phyloP scores from a whole-genome alignment of 139 green algal genomes.

The Auxenochlorella pyrenoidosa region DNA sequence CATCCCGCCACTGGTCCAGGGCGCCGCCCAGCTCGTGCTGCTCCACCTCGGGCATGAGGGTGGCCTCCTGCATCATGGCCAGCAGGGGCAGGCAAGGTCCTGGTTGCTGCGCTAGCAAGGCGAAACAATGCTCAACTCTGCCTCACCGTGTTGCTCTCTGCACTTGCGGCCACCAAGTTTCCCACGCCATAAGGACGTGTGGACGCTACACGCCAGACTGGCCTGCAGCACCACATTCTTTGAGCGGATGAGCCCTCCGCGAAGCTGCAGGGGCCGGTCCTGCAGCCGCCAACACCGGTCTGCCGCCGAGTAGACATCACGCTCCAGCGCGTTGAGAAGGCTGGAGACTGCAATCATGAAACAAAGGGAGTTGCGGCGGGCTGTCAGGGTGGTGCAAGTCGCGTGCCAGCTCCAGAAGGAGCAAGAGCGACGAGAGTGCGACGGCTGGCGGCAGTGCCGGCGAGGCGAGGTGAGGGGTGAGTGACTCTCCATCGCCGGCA shows the following conservation, averaged over 20 bases:
- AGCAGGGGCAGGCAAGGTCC: background rate
- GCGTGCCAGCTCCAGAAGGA: background rate
- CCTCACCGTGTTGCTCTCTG: too few species aligned
- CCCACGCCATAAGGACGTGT: background rate
- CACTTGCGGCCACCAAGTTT: too few species aligned
- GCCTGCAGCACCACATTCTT: slow-evolving; percentile 24
- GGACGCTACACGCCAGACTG: background rate
- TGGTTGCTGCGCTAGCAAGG: too few species aligned
- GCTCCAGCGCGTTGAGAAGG: slow-evolving; percentile 21
- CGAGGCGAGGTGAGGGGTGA: background rate
- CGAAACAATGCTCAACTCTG: too few species aligned
- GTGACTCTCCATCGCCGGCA: background rate
- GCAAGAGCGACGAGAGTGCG: background rate
- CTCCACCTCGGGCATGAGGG: slow-evolving; percentile 1
- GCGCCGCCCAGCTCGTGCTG: slow-evolving; percentile 9
- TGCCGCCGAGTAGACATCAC: slow-evolving; percentile 6
- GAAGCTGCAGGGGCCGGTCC: slow-evolving; percentile 11
- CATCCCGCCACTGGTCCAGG: slow-evolving; percentile 15
- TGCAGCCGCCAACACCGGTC: slow-evolving; percentile 27
- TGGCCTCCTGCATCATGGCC: slow-evolving; percentile 7
- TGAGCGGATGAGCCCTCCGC: background rate
- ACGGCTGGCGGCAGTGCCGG: background rate
- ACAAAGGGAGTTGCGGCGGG: too few species aligned
- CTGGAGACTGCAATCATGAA: background rate
- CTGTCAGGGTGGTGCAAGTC: too few species aligned